Evolutionary conservation across 345 rosid genomes (phyloP), one percentile per base, ranked within the genome.

Genomic region (Eucalyptus marginata): DNA sequence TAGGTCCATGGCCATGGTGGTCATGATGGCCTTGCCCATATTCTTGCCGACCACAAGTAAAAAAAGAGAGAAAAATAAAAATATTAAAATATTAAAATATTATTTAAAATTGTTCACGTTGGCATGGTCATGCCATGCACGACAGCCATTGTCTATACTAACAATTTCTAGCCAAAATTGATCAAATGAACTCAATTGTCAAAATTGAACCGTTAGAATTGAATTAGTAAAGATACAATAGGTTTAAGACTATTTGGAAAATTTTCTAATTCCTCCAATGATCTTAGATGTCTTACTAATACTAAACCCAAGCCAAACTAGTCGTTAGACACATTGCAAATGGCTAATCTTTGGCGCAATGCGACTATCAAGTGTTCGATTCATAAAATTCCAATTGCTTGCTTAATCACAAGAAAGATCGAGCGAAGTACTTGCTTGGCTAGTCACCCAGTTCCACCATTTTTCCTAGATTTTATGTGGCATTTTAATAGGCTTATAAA

Each of bases 331-430:
- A 64, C 20, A n/a, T 33, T n/a, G 76, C 18, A n/a, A 7, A 64
- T 15, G 40, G 40, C 20, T n/a, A 64, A 64, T 7, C n/a, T 64
- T 64, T n/a, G 5, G 20, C 18, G 1, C 36, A 16, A n/a, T n/a
- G 36, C 3, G 1, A 31, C 40, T 64, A 11, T 7, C 36, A 8
- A 31, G 20, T 3, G 0, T 33, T 11, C 11, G 1, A 33, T n/a
- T 64, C 40, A n/a, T 64, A n/a, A 15, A n/a, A 64, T n/a, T 64
- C 33, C 40, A n/a, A 13, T 64, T n/a, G 76, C 20, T 9, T 15
- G 10, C 76, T 64, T n/a, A n/a, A n/a, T n/a, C 20, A n/a, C 36
- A 29, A n/a, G 36, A 64, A 64, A 64, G 40, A 64, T 64, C 10
- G 20, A 64, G 18, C 17, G 5, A n/a, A 64, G 76, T n/a, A 64